A percentile compares a stretch with the other conserved stretches of the same genome.
Evolutionary conservation across 345 rosid genomes (phyloP).

Genomic region (Balakata baccata): DNA sequence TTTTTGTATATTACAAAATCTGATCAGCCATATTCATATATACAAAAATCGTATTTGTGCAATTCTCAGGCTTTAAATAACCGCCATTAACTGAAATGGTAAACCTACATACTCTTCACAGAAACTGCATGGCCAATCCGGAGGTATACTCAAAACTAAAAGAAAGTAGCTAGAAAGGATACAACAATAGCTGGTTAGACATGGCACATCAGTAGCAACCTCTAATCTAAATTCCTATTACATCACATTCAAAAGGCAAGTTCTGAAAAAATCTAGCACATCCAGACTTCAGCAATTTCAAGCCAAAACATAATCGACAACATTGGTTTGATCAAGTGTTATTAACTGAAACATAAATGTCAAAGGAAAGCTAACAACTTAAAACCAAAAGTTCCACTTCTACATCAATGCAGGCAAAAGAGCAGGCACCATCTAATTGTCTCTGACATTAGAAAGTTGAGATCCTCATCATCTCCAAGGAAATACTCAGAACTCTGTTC

Average conservation of each 20-base stretch:
- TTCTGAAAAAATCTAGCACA: slow-evolving; percentile 26
- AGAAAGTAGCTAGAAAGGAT: background rate
- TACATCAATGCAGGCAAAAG: background rate
- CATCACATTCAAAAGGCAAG: slow-evolving; percentile 21
- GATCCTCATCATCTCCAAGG: slow-evolving; percentile 2
- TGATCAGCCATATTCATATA: slow-evolving; percentile 11
- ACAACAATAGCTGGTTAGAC: background rate
- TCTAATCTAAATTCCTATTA: slow-evolving; percentile 37
- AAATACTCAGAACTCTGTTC: background rate
- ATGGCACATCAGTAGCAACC: background rate
- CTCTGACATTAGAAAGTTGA: background rate
- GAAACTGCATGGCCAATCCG: slow-evolving; percentile 9
- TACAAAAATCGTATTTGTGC: slow-evolving; percentile 10
- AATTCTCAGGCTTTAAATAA: slow-evolving; percentile 11
- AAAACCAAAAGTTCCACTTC: slow-evolving; percentile 27
- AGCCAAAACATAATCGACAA: slow-evolving; percentile 36
- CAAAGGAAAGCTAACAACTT: slow-evolving; percentile 19
- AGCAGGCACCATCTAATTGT: background rate
- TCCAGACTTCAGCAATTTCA: slow-evolving; percentile 23
- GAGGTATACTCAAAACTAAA: background rate
- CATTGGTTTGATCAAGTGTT: slow-evolving; percentile 30
- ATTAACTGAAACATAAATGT: slow-evolving; percentile 33
- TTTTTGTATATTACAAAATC: slow-evolving; percentile 1
- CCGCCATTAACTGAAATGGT: background rate
- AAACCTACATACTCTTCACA: background rate